phyloP scores from a whole-genome alignment of 2,329 filamentous ascomycete genomes.

The Meredithiella fracta region DNA sequence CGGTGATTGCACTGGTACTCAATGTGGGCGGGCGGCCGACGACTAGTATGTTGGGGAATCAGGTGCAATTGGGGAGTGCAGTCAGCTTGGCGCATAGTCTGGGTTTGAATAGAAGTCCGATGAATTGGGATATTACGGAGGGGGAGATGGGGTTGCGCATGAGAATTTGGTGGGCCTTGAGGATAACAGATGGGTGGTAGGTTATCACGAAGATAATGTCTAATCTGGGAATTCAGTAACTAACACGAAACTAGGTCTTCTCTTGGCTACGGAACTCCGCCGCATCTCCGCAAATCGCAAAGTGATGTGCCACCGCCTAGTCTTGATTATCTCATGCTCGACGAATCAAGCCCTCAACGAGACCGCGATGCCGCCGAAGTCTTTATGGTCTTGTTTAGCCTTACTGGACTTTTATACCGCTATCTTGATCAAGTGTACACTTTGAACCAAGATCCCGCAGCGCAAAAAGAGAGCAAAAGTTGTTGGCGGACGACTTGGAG shows the following conservation, averaged over 20 bases:
- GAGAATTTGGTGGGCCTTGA: constrained; percentile 38
- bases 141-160: constrained; percentile 35
- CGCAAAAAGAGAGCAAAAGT: neutral
- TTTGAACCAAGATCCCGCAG: constrained; percentile 16
- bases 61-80: constrained; percentile 31
- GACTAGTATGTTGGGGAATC: constrained; percentile 42
- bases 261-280: constrained; percentile 36
- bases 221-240: too few species aligned
- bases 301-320: constrained; percentile 32
- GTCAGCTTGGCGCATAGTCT: constrained; percentile 37
- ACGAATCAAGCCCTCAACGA: constrained; percentile 14
- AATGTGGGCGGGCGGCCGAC: constrained; percentile 44
- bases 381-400: constrained; percentile 28
- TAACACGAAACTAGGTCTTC: constrained; percentile 28
- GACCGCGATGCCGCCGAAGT: constrained; percentile 21
- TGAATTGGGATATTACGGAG: constrained; percentile 34
- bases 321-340: constrained; percentile 21
- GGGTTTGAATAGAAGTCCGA: constrained; percentile 36
- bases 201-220: constrained; percentile 14
- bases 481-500: constrained; percentile 21
- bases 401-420: constrained; percentile 28
- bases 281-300: constrained; percentile 28
- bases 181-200: constrained; percentile 39
- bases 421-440: constrained; percentile 17
- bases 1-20: constrained; percentile 39